Percentiles rank a stretch among this genome's conserved stretches.
These are phyloP conservation scores for Xylaria multiplex DNA, from an alignment of 2,329 filamentous ascomycete genomes.

Conservation along the genomic window DNA sequence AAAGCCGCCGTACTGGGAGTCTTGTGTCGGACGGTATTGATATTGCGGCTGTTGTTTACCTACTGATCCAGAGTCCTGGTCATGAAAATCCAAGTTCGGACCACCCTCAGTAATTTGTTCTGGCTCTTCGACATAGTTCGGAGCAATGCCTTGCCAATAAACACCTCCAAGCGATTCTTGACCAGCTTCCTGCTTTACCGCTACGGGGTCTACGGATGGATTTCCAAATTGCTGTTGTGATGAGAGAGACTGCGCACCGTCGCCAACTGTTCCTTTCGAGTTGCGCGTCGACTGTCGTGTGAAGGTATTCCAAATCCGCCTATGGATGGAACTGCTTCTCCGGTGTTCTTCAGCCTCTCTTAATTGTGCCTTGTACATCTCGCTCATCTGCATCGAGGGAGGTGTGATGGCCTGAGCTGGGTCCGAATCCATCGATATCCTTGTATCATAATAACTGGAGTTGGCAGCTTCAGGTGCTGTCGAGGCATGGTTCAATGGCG, in stretches of 20 bases:
- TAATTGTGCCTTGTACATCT: constrained; percentile 48
- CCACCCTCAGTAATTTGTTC: constrained; percentile 40
- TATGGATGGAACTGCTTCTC: constrained; percentile 46
- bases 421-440: constrained; percentile 49
- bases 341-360: constrained; percentile 45
- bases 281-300: constrained; percentile 47
- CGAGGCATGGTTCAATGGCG: constrained; percentile 38
- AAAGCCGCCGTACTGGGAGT: constrained; percentile 42
- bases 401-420: constrained; percentile 42
- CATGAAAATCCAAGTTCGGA: constrained; percentile 22
- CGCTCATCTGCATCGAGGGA: constrained; percentile 47
- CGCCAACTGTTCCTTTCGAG: constrained; percentile 38
- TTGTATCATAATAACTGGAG: constrained; percentile 49
- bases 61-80: constrained; percentile 23
- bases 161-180: constrained; percentile 31
- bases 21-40: constrained; percentile 31
- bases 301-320: constrained; percentile 44
- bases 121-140: constrained; percentile 45
- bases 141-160: constrained; percentile 27
- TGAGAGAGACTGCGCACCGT: constrained; percentile 36
- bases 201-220: constrained; percentile 36
- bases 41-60: constrained; percentile 35
- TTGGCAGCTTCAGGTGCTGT: constrained; percentile 46
- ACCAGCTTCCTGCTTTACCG: constrained; percentile 40
- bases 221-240: constrained; percentile 40